A percentile compares a stretch with the other conserved stretches of the same genome.
These are phyloP conservation scores for Dioscorea dumetorum DNA, from an alignment of 106 monocot species.

Conservation along the genomic window DNA sequence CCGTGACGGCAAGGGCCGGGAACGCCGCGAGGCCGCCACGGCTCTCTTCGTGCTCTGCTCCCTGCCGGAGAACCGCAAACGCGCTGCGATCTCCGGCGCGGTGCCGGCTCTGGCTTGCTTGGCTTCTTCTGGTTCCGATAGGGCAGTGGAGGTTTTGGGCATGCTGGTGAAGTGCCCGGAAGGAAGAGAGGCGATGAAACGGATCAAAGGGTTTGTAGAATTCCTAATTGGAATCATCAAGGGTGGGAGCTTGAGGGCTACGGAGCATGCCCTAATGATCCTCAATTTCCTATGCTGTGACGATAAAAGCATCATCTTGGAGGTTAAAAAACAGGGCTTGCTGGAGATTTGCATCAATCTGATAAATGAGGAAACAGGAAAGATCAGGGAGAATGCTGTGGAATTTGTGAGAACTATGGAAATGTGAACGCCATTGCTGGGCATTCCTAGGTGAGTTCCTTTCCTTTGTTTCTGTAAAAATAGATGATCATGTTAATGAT, in stretches of 20 bases:
- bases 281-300: slow-evolving; percentile 39
- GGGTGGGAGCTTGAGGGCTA: slow-evolving; percentile 24
- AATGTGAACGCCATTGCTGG: background rate
- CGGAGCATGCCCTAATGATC: slow-evolving; percentile 31
- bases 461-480: background rate
- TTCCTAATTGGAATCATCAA: slow-evolving; percentile 20
- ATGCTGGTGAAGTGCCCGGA: slow-evolving; percentile 45
- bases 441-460: background rate
- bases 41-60: slow-evolving; percentile 52
- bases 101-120: slow-evolving; percentile 36
- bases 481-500: background rate
- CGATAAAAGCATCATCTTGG: slow-evolving; percentile 9
- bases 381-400: slow-evolving; percentile 40
- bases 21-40: slow-evolving; percentile 37
- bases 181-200: slow-evolving; percentile 43
- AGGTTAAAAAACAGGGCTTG: slow-evolving; percentile 34
- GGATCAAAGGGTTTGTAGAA: slow-evolving; percentile 19
- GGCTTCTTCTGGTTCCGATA: slow-evolving; percentile 34
- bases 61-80: slow-evolving; percentile 42
- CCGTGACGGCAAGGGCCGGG: slow-evolving; percentile 21
- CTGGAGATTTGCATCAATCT: slow-evolving; percentile 26
- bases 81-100: slow-evolving; percentile 30
- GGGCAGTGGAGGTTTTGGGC: slow-evolving; percentile 55
- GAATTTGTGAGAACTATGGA: slow-evolving; percentile 31
- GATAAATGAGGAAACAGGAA: slow-evolving; percentile 24